A percentile compares a stretch with the other conserved stretches of the same genome.
These are phyloP conservation scores for Pseudevernia furfuracea DNA, from an alignment of 495 filamentous ascomycete genomes.

Conservation along the genomic window DNA sequence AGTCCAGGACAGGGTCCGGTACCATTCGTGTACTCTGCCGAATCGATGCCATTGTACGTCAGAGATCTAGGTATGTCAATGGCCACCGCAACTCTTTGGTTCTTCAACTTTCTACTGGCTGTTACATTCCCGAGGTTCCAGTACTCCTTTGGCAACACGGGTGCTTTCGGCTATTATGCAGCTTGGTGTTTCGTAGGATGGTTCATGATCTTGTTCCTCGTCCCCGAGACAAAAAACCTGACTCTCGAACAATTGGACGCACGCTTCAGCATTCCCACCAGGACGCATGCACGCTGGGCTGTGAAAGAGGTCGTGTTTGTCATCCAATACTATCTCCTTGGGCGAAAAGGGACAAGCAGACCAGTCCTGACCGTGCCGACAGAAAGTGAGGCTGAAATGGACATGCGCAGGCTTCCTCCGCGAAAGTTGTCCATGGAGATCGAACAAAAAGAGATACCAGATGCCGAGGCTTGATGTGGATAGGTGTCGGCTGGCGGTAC, in stretches of 20 bases:
- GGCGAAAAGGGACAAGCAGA: constrained; percentile 11
- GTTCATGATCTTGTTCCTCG: constrained; percentile 47
- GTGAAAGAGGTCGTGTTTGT: constrained; percentile 13
- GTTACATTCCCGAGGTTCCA: constrained; percentile 50
- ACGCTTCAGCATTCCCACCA: constrained; percentile 23
- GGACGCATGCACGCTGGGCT: constrained; percentile 18
- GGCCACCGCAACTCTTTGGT: constrained; percentile 33
- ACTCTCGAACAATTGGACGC: constrained; percentile 43
- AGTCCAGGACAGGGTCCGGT: constrained; percentile 45
- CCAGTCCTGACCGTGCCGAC: constrained; percentile 8
- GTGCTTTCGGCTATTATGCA: constrained; percentile 58
- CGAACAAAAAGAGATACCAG: not conserved
- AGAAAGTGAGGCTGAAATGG: not conserved
- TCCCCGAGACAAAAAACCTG: constrained; percentile 53
- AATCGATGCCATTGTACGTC: constrained; percentile 52
- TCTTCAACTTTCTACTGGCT: constrained; percentile 48
- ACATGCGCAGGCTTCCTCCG: constrained; percentile 7
- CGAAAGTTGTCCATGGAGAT: constrained; percentile 10
- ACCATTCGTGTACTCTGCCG: constrained; percentile 43
- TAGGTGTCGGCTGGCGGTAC: not conserved
- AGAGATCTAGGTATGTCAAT: constrained; percentile 45
- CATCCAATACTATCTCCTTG: constrained; percentile 17
- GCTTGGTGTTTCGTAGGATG: constrained; percentile 51
- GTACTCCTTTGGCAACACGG: constrained; percentile 44
- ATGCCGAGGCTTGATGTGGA: not conserved